Base-by-base conservation (phyloP, 129 eudicot genomes). In the Kitagawia praeruptora region DNA sequence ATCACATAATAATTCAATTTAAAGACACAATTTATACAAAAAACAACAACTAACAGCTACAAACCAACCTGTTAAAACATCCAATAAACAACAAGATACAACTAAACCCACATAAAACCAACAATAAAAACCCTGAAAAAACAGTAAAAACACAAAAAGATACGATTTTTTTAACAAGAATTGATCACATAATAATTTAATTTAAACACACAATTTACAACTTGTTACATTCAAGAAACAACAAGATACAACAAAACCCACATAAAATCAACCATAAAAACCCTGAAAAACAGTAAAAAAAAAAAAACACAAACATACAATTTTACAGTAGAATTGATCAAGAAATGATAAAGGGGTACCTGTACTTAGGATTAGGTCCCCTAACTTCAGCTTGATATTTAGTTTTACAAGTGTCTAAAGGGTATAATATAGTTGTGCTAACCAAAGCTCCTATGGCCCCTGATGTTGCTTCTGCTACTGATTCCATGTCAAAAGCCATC, bases 351-450 rank as follows among this genome's bases (percentile, higher is more conserved):
- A 71, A 28, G n/a, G 47, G 16, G 7, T 16, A 94, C 98, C 96
- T 91, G 87, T 94, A 94, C 82, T 89, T 91, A 9, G 84, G 75
- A 2, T 87, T 91, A 63, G 88, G 83, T 4, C 97, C 84, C 10
- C 90, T 88, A 78, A 89, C 80, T 84, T 94, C 98, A 79, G 98
- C 98, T 86, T 94, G 98, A 67, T 91, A 94, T 81, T 92, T 94
- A 51, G 97, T 88, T 83, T 94, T 94, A 82, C 98, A 94, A 79
- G 98, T 94, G 61, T 94, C 98, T 44, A 94, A 84, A 47, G 98
- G 98, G 84, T 94, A 94, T 74, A 94, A 66, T n/a, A 94, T 81
- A 42, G 97, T 92, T 49, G 98, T 94, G 85, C 98, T 94, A 34
- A 91, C 92, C 38, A 94, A 88, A 66, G 98, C 81, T 81, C 98